Conservation (phyloP, 192 early-diverging fungal species). For the Backusella tuberculispora region DNA sequence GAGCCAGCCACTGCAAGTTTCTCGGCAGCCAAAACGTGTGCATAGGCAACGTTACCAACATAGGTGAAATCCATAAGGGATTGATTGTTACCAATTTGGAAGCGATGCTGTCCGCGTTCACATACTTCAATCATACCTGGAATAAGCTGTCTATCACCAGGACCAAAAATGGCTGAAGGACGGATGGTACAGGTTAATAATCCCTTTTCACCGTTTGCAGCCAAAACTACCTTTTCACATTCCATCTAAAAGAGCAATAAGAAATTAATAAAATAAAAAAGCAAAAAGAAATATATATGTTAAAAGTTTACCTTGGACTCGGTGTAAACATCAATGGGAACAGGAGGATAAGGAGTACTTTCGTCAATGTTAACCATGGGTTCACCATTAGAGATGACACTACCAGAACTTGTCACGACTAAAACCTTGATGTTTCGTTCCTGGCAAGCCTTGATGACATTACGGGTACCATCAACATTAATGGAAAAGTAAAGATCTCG, state of each 20-base stretch:
- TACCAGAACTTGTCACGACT: conserved; percentile 86
- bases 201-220: conserved; percentile 64
- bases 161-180: conserved; percentile 93
- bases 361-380: conserved; percentile 84
- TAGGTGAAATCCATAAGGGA: conserved; percentile 91
- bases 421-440: conserved; percentile 65
- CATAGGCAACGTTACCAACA: conserved; percentile 92
- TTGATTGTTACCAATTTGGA: conserved; percentile 86
- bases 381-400: conserved; percentile 85
- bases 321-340: conserved; percentile 88
- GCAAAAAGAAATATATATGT: background rate
- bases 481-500: conserved; percentile 75
- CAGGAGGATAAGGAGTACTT: conserved; percentile 70
- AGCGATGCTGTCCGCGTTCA: conserved; percentile 61
- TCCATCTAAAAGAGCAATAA: conserved; percentile 36
- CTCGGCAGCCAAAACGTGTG: conserved; percentile 86
- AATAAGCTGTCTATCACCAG: conserved; percentile 73
- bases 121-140: conserved; percentile 69
- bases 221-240: conserved; percentile 75
- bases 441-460: conserved; percentile 79
- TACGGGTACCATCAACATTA: conserved; percentile 87
- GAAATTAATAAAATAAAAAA: background rate
- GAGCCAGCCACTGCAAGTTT: conserved; percentile 50
- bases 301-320: conserved; percentile 75
- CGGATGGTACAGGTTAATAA: conserved; percentile 79